Conservation (phyloP, 2,329 filamentous ascomycete genomes). For the Diaporthe vaccinii region DNA sequence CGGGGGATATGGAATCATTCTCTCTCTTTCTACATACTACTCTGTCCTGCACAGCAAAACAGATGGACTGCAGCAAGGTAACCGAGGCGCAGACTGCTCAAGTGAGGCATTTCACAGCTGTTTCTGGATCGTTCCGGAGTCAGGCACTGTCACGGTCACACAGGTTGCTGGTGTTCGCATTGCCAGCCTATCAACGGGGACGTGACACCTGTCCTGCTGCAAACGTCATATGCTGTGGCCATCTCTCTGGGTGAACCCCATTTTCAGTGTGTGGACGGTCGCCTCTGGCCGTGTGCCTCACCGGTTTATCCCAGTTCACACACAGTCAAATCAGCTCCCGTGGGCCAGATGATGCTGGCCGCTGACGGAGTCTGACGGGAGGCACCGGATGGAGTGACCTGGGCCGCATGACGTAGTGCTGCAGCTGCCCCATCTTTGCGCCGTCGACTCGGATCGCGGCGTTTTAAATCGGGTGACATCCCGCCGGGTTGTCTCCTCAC, state of each 20-base stretch:
- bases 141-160: conserved; percentile 21
- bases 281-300: conserved; percentile 19
- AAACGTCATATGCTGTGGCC: conserved; percentile 38
- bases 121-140: conserved; percentile 22
- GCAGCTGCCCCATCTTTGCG: conserved; percentile 36
- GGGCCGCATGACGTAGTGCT: conserved; percentile 39
- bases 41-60: neutral
- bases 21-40: neutral
- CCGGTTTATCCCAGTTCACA: conserved; percentile 3
- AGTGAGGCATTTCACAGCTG: conserved; percentile 3
- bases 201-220: conserved; percentile 40
- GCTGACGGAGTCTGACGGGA: conserved; percentile 32
- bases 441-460: conserved; percentile 28
- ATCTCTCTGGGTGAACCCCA: neutral
- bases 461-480: conserved; percentile 27
- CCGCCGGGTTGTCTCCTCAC: conserved; percentile 24
- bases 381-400: conserved; percentile 29
- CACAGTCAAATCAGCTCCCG: conserved; percentile 9
- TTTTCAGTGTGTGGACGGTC: neutral
- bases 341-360: conserved; percentile 30
- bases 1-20: conserved; percentile 1
- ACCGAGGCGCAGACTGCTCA: conserved; percentile 14
- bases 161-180: neutral
- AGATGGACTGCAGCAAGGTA: neutral
- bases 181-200: conserved; percentile 32